Base-by-base conservation (phyloP, 495 filamentous ascomycete genomes). In the Staphylotrichum tortipilum region DNA sequence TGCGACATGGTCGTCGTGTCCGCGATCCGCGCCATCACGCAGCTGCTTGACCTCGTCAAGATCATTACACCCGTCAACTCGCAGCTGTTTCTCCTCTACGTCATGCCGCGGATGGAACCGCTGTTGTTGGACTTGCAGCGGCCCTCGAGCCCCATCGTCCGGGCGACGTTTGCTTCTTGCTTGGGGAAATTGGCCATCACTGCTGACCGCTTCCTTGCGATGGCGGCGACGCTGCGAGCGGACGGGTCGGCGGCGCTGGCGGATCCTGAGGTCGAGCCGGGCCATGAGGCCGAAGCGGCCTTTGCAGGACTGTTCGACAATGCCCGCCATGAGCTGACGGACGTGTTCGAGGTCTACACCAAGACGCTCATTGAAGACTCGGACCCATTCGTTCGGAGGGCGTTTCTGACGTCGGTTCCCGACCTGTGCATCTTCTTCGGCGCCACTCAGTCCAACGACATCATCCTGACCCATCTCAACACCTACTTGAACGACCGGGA, bases 401-500 rank as follows among this genome's bases (percentile, higher is more conserved):
- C 94, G 0, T 95, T 99, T 59, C 75, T 99, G n/a, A 82, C 84
- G 17, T 96, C 92, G 11, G 92, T 99, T 0, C 83, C 90, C 2
- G 85, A 86, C 34, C 76, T 99, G 0, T 99, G 94, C 61, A 81
- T 95, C 46, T 97, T 97, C 66, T 97, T 99, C 54, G 92, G 92
- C 12, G 90, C 82, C 43, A 66, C 81, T 19, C 85, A 88, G 60
- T 83, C 92, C 3, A 97, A 89, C 60, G 94, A 99, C 59, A 87
- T 97, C 14, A 84, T 99, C 31, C 69, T 97, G 4, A 94, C 88
- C 31, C 92, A 99, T 63, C 70, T 99, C 19, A 99, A 97, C 61
- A 99, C 94, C 0, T 99, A 99, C 56, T 74, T 99, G 7, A 99
- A 99, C 56, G 94, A 96, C 58, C 79, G 82, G 46, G 90, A 97